Evolutionary conservation across 345 rosid genomes (phyloP).

Genomic region (Boechera retrofracta): DNA sequence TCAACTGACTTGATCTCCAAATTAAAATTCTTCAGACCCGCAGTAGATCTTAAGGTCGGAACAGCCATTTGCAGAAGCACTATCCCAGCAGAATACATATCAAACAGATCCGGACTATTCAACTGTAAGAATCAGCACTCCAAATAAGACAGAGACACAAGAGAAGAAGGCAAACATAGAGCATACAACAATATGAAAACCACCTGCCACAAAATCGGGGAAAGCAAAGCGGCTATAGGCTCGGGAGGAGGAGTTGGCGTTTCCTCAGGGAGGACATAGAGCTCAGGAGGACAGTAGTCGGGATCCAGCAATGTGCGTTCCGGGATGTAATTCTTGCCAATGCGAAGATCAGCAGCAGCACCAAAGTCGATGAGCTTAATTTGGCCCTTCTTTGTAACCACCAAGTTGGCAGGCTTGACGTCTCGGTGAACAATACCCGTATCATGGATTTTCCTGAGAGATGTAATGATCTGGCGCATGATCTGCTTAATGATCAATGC

Average conservation of each 20-base stretch:
- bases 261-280: conserved; percentile 91
- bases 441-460: conserved; percentile 83
- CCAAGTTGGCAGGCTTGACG: conserved; percentile 91
- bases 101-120: conserved; percentile 95
- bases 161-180: not conserved
- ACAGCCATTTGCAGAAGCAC: conserved; percentile 95
- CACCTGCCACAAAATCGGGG: conserved; percentile 96
- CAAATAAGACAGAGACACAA: conserved; percentile 3
- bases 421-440: conserved; percentile 95
- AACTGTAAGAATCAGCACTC: conserved; percentile 57
- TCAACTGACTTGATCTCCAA: conserved; percentile 58
- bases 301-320: conserved; percentile 79
- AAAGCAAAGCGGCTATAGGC: conserved; percentile 89
- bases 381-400: conserved; percentile 88
- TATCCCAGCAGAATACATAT: conserved; percentile 86
- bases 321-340: conserved; percentile 91
- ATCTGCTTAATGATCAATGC: conserved; percentile 91
- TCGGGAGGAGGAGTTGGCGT: conserved; percentile 95
- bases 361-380: conserved; percentile 97
- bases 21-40: conserved; percentile 87
- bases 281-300: conserved; percentile 92
- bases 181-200: not conserved
- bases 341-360: conserved; percentile 94
- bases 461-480: conserved; percentile 88
- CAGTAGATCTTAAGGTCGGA: conserved; percentile 67